Conservation (phyloP, 2,329 filamentous ascomycete genomes). For the Periconia sp. region DNA sequence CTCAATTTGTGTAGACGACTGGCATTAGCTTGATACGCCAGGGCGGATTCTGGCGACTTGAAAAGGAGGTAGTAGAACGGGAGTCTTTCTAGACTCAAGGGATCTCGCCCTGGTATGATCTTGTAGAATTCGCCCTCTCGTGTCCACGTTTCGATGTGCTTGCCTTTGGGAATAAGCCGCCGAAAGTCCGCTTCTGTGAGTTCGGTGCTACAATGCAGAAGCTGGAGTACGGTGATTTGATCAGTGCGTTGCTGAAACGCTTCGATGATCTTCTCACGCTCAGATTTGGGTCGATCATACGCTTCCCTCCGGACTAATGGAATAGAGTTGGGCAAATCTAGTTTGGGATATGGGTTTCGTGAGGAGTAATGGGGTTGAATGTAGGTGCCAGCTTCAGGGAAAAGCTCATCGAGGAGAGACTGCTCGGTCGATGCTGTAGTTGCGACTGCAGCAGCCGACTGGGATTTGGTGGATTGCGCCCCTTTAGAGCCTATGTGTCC, state of each 20-base stretch:
- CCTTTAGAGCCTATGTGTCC: too few relatives aligned
- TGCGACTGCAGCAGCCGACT: too few relatives aligned
- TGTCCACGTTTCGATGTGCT: constrained; percentile 72
- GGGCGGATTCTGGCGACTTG: constrained; percentile 63
- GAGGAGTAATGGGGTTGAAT: constrained; percentile 19
- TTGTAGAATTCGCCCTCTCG: constrained; percentile 62
- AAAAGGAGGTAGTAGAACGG: constrained; percentile 76
- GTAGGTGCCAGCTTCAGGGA: constrained; percentile 54
- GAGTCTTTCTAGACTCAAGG: constrained; percentile 65
- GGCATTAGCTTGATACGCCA: constrained; percentile 65
- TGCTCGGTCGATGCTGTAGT: constrained; percentile 26
- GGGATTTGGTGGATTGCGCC: too few relatives aligned
- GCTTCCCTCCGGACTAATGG: constrained; percentile 16
- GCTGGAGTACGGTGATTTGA: constrained; percentile 56
- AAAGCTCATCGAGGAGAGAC: constrained; percentile 58
- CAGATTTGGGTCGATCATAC: constrained; percentile 7
- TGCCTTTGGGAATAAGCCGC: constrained; percentile 66
- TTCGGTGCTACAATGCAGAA: constrained; percentile 57
- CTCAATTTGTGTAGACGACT: constrained; percentile 58
- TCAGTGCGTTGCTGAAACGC: constrained; percentile 32
- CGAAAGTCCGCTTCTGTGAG: constrained; percentile 74
- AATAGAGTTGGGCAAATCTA: constrained; percentile 26
- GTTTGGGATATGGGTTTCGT: constrained; percentile 33
- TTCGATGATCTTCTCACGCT: constrained; percentile 26
- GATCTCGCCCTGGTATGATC: constrained; percentile 69